These are phyloP conservation scores for Liquidambar formosana DNA, from an alignment of 164 flowering plant species.

Conservation along the genomic window DNA sequence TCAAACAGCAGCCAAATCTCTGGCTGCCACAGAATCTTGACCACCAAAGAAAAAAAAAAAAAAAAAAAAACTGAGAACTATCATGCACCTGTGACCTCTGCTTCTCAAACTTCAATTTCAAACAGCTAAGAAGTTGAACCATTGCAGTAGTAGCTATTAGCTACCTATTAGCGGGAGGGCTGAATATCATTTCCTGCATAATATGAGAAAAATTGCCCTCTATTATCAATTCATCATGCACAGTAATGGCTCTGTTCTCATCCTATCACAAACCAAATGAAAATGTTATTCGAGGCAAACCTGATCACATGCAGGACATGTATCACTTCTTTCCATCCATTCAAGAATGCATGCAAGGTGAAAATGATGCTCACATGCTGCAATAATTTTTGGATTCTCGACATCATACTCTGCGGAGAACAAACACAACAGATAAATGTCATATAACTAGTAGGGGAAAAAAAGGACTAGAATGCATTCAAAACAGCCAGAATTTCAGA, in stretches of 20 bases:
- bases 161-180: constrained; percentile 21
- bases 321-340: constrained; percentile 69
- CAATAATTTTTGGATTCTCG: constrained; percentile 43
- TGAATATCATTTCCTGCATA: constrained; percentile 35
- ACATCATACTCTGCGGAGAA: constrained; percentile 39
- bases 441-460: neutral
- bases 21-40: constrained; percentile 6
- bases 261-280: neutral
- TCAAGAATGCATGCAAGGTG: constrained; percentile 71
- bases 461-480: neutral
- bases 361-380: constrained; percentile 63
- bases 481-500: neutral
- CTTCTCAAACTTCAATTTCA: constrained; percentile 7
- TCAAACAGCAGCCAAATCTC: constrained; percentile 9
- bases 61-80: constrained; percentile 4
- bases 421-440: neutral
- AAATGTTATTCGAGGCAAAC: constrained; percentile 18
- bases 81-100: constrained; percentile 6
- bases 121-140: neutral
- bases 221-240: neutral
- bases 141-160: constrained; percentile 3
- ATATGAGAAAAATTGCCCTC: neutral
- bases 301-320: constrained; percentile 43
- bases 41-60: neutral
- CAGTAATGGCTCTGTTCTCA: neutral